Base-by-base conservation (phyloP, 495 filamentous ascomycete species). In the Schizothecium vesticola region DNA sequence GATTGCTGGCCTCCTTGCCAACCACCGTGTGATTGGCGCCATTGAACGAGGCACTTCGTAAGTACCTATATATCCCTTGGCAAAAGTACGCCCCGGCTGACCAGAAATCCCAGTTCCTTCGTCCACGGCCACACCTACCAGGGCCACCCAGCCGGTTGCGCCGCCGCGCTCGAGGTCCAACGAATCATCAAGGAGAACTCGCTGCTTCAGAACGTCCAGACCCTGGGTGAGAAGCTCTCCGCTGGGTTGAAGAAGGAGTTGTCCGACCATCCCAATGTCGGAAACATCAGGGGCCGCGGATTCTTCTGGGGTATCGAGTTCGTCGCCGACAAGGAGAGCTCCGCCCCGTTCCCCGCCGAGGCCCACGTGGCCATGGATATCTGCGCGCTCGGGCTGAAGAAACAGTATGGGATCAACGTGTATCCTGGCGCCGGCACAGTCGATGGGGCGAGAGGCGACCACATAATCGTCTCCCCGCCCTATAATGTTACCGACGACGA, bases 391-490 rank as follows among this genome's bases (percentile, higher is more conserved):
- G 87, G 82, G 0, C 71, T 90, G 31, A 69, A 74, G 0, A 67
- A 80, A 0, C 77, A 85, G 13, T 85, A 88, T 68, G 83, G 82
- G 22, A 85, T 96, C 68, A 86, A 84, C 0, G 71, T 96, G 21
- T 96, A 95, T 75, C 88, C 88, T 23, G 87, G 88, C 6, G 75
- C 81, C 2, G 92, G 92, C 5, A 88, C 88, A 0, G 86, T 82
- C 1, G 90, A 92, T 73, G 90, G 91, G 0, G 74, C 83, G 29
- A 76, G 71, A 3, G 92, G 92, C 1, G 93, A 97, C 72, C 90
- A 93, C 79, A 77, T 94, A 16, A 79, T 96, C 33, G 70, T 97
- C 65, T 85, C 90, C 23, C 93, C 93, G 3, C 84, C 92, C 1
- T 96, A 90, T 76, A 93, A 85, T 66, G 81, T 90, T 58, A 86